Evolutionary conservation across 1,284 basidiomycete species (phyloP).

Genomic region (Austroboletus rostrupii): DNA sequence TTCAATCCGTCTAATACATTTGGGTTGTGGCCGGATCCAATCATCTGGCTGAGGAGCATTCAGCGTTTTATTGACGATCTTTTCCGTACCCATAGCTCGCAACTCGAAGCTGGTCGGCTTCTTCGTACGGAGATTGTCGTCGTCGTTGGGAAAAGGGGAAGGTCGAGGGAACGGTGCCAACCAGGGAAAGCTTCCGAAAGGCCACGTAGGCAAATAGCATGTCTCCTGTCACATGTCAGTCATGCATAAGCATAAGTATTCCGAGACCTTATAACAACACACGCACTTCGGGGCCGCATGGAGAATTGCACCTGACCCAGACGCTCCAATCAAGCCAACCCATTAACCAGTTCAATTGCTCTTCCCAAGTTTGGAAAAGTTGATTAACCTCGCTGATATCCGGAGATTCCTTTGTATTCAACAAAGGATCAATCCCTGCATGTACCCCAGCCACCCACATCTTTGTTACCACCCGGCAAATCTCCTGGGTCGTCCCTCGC

Average conservation of each 20-base stretch:
- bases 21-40: conserved; percentile 25
- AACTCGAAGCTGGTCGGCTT: not conserved
- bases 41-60: conserved; percentile 8
- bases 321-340: not conserved
- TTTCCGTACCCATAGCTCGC: not conserved
- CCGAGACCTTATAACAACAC: no score
- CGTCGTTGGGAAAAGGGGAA: not conserved
- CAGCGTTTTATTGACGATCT: not conserved
- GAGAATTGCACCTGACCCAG: not conserved
- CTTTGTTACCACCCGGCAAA: conserved; percentile 42
- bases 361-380: not conserved
- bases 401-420: not conserved
- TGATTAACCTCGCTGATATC: not conserved
- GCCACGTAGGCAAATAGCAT: not conserved
- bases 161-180: not conserved
- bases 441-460: conserved; percentile 42
- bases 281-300: not conserved
- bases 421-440: conserved; percentile 26
- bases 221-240: not conserved
- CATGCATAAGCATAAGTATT: no score
- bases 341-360: not conserved
- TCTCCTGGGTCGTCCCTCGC: conserved; percentile 37
- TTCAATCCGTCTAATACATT: conserved; percentile 14
- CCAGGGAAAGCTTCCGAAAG: not conserved
- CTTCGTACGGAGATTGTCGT: no score